phyloP scores from a whole-genome alignment of 1,139 yeast genomes.

The Scheffersomyces parashehatae region DNA sequence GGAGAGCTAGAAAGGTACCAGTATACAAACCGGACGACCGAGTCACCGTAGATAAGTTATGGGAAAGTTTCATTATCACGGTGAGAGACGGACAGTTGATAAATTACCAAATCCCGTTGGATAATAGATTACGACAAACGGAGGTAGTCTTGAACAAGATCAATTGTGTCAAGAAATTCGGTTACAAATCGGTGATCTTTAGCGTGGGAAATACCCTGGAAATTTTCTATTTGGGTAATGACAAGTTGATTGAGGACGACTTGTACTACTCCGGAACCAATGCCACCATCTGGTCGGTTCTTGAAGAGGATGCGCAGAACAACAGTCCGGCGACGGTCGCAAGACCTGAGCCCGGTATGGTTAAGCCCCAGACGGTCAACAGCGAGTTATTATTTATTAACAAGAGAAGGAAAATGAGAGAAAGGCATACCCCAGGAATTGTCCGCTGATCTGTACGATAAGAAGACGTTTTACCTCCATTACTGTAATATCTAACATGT shows the following conservation, averaged over 20 bases:
- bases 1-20: neutral
- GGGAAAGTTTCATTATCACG: constrained; percentile 82
- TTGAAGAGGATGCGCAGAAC: constrained; percentile 38
- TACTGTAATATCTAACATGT: too few relatives aligned
- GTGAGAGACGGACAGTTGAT: constrained; percentile 61
- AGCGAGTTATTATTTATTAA: constrained; percentile 50
- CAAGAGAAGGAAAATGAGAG: constrained; percentile 44
- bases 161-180: constrained; percentile 57
- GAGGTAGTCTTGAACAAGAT: constrained; percentile 40
- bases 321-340: neutral
- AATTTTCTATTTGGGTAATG: constrained; percentile 70
- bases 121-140: constrained; percentile 30
- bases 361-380: constrained; percentile 21
- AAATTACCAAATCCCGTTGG: constrained; percentile 59
- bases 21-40: constrained; percentile 2
- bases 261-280: constrained; percentile 38
- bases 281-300: constrained; percentile 24
- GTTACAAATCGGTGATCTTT: constrained; percentile 74
- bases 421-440: constrained; percentile 13
- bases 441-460: too few relatives aligned
- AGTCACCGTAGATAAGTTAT: constrained; percentile 32
- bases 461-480: too few relatives aligned
- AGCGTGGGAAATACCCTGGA: constrained; percentile 73
- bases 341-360: constrained; percentile 7
- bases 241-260: constrained; percentile 44